phyloP scores from a whole-genome alignment of 306 rosid species.

The Lablab purpureus region DNA sequence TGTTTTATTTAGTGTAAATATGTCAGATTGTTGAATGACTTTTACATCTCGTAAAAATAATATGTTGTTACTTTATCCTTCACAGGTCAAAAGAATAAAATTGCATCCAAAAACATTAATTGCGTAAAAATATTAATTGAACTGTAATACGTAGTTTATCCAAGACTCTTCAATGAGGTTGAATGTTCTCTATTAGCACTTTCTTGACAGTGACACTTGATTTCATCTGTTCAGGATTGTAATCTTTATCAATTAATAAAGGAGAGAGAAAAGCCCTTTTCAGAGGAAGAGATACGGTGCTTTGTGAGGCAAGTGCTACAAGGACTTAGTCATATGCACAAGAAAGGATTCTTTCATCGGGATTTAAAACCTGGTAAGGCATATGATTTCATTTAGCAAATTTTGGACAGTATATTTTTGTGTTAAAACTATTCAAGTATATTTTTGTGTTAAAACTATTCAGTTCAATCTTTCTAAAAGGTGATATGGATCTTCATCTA shows the following conservation, averaged over 20 bases:
- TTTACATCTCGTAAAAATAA: background rate
- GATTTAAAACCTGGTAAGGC: slow-evolving; percentile 84
- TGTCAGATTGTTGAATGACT: slow-evolving; percentile 12
- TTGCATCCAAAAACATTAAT: no score
- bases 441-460: slow-evolving; percentile 12
- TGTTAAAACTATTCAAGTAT: slow-evolving; percentile 18
- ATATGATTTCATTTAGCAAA: slow-evolving; percentile 11
- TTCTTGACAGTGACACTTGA: slow-evolving; percentile 45
- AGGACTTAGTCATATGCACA: slow-evolving; percentile 82
- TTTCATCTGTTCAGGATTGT: slow-evolving; percentile 63
- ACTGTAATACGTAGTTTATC: slow-evolving; percentile 21
- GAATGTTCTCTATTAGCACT: slow-evolving; percentile 38
- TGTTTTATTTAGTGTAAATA: slow-evolving; percentile 3
- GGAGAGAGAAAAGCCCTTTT: slow-evolving; percentile 70
- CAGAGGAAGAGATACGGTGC: slow-evolving; percentile 76
- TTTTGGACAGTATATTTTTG: slow-evolving; percentile 30
- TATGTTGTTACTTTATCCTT: slow-evolving; percentile 26
- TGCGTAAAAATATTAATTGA: no score
- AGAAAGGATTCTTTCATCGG: slow-evolving; percentile 78
- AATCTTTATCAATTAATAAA: slow-evolving; percentile 85
- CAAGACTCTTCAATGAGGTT: slow-evolving; percentile 32
- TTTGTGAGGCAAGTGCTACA: slow-evolving; percentile 73
- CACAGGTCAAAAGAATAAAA: slow-evolving; percentile 12
- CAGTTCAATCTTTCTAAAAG: slow-evolving; percentile 27
- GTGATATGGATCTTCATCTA: slow-evolving; percentile 27